These are phyloP conservation scores for Calocera cornea DNA, from an alignment of 768 basidiomycete genomes.

Conservation along the genomic window DNA sequence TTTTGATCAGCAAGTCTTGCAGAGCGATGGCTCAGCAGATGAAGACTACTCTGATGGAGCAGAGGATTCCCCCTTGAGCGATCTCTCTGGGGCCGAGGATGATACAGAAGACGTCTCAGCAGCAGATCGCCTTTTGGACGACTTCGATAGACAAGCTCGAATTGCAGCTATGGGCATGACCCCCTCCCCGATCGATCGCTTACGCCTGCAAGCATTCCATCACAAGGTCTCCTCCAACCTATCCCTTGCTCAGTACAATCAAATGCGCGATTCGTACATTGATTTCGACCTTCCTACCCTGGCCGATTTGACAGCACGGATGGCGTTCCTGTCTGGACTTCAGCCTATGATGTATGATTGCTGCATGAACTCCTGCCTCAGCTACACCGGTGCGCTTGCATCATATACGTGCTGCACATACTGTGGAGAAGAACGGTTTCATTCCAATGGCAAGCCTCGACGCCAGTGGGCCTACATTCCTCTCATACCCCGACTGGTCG, in stretches of 20 bases:
- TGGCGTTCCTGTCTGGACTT: not conserved
- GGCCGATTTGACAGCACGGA: not conserved
- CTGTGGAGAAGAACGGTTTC: conserved; percentile 25
- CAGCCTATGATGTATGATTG: conserved; percentile 24
- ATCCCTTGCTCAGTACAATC: not conserved
- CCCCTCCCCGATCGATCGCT: not conserved
- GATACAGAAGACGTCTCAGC: no score
- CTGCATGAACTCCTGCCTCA: conserved; percentile 32
- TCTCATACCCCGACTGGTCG: conserved; percentile 27
- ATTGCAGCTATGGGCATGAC: not conserved
- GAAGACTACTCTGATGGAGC: no score
- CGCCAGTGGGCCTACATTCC: conserved; percentile 29
- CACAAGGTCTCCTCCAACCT: not conserved
- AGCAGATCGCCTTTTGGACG: no score
- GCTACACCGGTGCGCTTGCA: conserved; percentile 25
- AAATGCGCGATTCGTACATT: not conserved
- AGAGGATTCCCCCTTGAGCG: no score
- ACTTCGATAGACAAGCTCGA: not conserved
- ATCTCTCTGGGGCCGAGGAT: no score
- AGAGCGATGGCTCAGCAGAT: no score
- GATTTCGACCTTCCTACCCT: not conserved
- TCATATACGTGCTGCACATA: conserved; percentile 24
- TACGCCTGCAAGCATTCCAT: not conserved
- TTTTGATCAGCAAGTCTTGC: no score
- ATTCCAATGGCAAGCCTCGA: conserved; percentile 17